These are phyloP conservation scores for Ceratobasidium sp. DNA, from an alignment of 1,284 basidiomycete genomes.

Conservation along the genomic window DNA sequence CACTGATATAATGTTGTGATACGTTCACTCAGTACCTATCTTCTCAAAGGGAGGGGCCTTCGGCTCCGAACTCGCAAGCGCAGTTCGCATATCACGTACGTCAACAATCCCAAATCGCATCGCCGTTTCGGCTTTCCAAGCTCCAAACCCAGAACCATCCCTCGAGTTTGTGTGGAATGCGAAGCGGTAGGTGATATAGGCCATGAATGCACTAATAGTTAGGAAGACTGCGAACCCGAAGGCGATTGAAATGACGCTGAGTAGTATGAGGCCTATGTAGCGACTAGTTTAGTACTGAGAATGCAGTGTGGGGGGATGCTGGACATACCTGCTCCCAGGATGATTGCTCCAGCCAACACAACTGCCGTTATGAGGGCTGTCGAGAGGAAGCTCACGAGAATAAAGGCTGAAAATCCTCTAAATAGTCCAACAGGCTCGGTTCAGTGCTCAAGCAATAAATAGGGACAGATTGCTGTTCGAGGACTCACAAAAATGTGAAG, in stretches of 20 bases:
- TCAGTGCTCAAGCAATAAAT: not conserved
- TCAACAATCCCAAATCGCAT: constrained; percentile 26
- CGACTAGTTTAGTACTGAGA: no score
- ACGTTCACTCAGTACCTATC: not conserved
- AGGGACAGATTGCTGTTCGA: not conserved
- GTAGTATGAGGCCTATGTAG: constrained; percentile 6
- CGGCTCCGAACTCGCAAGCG: not conserved
- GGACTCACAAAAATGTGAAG: constrained; percentile 27
- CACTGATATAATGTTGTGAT: no score
- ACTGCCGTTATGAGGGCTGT: not conserved
- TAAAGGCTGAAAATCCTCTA: constrained; percentile 32
- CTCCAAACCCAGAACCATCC: constrained; percentile 9
- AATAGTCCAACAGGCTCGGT: not conserved
- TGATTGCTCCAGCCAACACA: constrained; percentile 1
- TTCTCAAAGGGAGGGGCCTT: not conserved
- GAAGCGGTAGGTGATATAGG: constrained; percentile 17
- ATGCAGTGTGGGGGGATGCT: no score
- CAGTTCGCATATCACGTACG: not conserved
- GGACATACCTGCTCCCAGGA: constrained; percentile 36
- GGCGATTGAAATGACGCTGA: constrained; percentile 12
- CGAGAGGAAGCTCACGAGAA: not conserved
- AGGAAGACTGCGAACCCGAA: constrained; percentile 29
- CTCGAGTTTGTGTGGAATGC: constrained; percentile 1
- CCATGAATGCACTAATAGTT: constrained; percentile 5
- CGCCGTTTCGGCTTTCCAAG: constrained; percentile 27